Conservation (phyloP, 2,329 filamentous ascomycete species). For the Alternaria alternata region DNA sequence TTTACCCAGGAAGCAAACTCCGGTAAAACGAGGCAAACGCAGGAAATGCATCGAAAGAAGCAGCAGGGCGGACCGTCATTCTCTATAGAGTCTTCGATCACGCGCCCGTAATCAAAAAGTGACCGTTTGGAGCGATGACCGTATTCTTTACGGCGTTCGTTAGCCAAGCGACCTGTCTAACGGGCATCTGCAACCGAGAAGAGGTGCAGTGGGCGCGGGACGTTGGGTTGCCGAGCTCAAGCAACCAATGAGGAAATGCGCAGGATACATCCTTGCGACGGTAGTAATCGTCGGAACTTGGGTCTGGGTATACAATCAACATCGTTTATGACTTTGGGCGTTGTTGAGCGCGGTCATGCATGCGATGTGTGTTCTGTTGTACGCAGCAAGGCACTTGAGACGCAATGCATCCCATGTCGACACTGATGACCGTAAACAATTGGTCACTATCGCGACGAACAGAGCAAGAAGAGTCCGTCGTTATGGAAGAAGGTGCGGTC, state of each 20-base stretch:
- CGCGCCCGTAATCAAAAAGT: background rate
- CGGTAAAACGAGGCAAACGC: background rate
- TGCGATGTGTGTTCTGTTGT: rapidly evolving
- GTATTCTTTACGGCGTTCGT: background rate
- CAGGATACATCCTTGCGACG: background rate
- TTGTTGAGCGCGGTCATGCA: background rate
- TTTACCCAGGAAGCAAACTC: too few relatives aligned
- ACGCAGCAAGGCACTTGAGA: background rate
- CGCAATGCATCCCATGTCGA: background rate
- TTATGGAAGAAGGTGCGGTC: background rate
- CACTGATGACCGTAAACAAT: background rate
- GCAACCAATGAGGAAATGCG: background rate
- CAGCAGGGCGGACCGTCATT: background rate
- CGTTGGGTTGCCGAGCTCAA: background rate
- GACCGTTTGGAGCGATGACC: background rate
- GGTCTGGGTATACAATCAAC: background rate
- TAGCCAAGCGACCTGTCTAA: conserved; percentile 2
- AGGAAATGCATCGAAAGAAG: background rate
- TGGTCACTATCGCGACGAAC: background rate
- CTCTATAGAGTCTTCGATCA: background rate
- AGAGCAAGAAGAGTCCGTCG: background rate
- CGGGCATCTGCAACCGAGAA: conserved; percentile 5
- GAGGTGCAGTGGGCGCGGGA: conserved; percentile 1
- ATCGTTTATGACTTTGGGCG: background rate
- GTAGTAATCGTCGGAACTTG: too few relatives aligned